Conservation (phyloP, 176 grass and related monocot genomes). For the Ananas comosus region DNA sequence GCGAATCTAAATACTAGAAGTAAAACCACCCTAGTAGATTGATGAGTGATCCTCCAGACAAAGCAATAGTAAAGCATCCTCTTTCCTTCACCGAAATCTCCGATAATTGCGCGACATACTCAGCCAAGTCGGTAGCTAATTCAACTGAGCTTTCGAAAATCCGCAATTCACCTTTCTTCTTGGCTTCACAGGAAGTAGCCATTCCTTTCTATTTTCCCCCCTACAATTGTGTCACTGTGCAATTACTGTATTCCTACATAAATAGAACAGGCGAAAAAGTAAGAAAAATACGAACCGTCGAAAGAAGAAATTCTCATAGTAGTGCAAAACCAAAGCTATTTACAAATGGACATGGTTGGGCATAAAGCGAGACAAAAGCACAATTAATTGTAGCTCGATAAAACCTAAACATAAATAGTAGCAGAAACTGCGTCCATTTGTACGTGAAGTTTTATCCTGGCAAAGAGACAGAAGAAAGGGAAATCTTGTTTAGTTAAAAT, state of each 20-base stretch:
- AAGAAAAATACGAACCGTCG: too few species aligned
- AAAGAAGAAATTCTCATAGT: too few species aligned
- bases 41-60: constrained; percentile 6
- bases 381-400: too few species aligned
- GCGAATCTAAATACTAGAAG: background rate
- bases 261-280: background rate
- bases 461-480: too few species aligned
- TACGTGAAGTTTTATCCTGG: too few species aligned
- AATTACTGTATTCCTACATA: background rate
- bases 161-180: constrained; percentile 10
- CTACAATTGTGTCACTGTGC: background rate
- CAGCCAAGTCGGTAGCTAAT: constrained; percentile 12
- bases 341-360: too few species aligned
- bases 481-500: too few species aligned
- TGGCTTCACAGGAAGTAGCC: background rate
- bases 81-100: constrained; percentile 4
- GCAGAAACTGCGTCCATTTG: too few species aligned
- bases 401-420: too few species aligned
- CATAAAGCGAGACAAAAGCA: too few species aligned
- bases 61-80: background rate
- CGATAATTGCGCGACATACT: background rate
- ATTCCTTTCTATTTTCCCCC: background rate
- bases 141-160: constrained; percentile 14
- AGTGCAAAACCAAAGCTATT: too few species aligned
- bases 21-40: background rate